Base-by-base conservation (phyloP, 2,329 filamentous ascomycete genomes). In the Alternaria angustiovoidea region DNA sequence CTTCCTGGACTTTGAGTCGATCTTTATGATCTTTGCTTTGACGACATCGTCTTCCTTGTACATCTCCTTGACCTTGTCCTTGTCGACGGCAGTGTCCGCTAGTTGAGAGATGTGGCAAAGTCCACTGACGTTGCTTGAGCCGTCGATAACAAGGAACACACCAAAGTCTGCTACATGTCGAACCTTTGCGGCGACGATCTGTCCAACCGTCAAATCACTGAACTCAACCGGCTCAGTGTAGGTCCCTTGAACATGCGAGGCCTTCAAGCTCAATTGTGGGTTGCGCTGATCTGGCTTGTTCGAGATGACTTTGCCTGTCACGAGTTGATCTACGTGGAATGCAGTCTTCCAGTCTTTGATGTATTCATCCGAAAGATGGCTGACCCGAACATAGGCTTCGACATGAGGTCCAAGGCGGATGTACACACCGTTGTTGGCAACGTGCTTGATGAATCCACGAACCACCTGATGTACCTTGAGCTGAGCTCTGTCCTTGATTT, bases 91-190 rank as follows among this genome's bases (percentile, higher is more conserved):
- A 69, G 90, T 89, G 67, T 97, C 93, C 0, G 95, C 94, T 86
- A 99, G 93, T 76, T 99, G 90, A 65, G 89, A 94, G 63, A 91
- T 88, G 78, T 99, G 95, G 77, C 94, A 98, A 9, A 99, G 85
- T 63, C 95, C 95, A 69, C 94, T 96, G 63, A 99, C 88, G 68
- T 96, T 96, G 56, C 87, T 85, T 5, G 94, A 96, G 61, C 91
- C 89, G 77, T 97, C 93, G 20, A 99, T 83, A 43, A 96, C 87
- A 69, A 99, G 91, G 77, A 99, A 99, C 5, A 94, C 94, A 66
- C 95, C 95, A 76, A 94, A 99, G 32, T 97, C 91, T 73, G 96
- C 92, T 2, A 98, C 93, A 79, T 96, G 97, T 70, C 94, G 90
- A 57, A 99, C 88, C 75, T 92, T 96, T 49, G 94, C 95, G 12